These are phyloP conservation scores for Sporothrix variecibatus DNA, from an alignment of 2,329 filamentous ascomycete genomes.

Conservation along the genomic window DNA sequence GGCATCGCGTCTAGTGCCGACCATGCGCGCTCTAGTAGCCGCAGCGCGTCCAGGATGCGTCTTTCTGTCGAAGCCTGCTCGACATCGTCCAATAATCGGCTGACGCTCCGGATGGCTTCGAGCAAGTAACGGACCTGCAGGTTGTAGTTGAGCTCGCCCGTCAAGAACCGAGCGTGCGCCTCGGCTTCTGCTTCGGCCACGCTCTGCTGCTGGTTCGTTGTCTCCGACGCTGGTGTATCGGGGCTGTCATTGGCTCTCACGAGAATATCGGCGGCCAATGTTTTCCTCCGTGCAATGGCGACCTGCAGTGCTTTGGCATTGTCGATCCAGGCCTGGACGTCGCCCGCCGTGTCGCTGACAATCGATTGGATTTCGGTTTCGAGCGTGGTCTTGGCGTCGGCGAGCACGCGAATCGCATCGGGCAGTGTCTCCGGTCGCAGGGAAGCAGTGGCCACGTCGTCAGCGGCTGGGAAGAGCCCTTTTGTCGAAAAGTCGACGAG, in stretches of 20 bases:
- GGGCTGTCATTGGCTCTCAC: slow-evolving; percentile 66
- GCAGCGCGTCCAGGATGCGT: slow-evolving; percentile 58
- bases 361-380: slow-evolving; percentile 70
- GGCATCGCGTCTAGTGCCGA: slow-evolving; percentile 60
- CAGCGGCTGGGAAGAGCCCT: slow-evolving; percentile 49
- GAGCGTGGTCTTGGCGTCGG: slow-evolving; percentile 46
- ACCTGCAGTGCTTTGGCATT: slow-evolving; percentile 82
- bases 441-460: slow-evolving; percentile 44
- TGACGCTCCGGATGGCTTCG: slow-evolving; percentile 56
- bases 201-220: slow-evolving; percentile 37
- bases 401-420: slow-evolving; percentile 45
- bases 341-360: slow-evolving; percentile 73
- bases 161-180: slow-evolving; percentile 57
- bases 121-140: slow-evolving; percentile 56
- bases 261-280: slow-evolving; percentile 78
- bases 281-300: slow-evolving; percentile 79
- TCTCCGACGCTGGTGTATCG: slow-evolving; percentile 50
- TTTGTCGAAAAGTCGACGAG: slow-evolving; percentile 63
- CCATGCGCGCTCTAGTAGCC: slow-evolving; percentile 62
- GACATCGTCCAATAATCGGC: slow-evolving; percentile 62
- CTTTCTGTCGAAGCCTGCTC: slow-evolving; percentile 58
- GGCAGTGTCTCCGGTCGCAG: slow-evolving; percentile 43
- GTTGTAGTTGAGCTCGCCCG: slow-evolving; percentile 60
- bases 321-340: slow-evolving; percentile 82
- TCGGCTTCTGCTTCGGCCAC: slow-evolving; percentile 58